phyloP scores from a whole-genome alignment of 2,329 filamentous ascomycete species.

The Ilyonectria sp. region DNA sequence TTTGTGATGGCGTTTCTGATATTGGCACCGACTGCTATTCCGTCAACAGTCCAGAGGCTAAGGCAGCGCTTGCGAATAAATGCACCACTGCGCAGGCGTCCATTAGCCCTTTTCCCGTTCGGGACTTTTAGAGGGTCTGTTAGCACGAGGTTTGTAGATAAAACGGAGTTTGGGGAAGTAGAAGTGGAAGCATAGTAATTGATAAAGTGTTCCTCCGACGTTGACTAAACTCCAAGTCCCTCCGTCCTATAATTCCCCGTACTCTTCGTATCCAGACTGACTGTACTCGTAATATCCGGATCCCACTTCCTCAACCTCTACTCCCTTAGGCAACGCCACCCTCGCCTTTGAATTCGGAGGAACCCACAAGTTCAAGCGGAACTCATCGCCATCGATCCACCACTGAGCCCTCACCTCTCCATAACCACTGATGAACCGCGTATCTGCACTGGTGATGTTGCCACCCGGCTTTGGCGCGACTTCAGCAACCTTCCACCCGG shows the following conservation, averaged over 20 bases:
- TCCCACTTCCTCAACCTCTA: constrained; percentile 13
- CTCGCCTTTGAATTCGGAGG: constrained; percentile 20
- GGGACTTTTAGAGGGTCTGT: constrained; percentile 7
- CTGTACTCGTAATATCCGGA: constrained; percentile 26
- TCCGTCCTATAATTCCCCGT: neutral
- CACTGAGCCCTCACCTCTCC: constrained; percentile 17
- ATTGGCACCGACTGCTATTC: constrained; percentile 43
- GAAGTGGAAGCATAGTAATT: neutral
- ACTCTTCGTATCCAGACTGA: constrained; percentile 15
- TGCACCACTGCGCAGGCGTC: constrained; percentile 36
- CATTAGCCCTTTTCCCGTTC: constrained; percentile 35
- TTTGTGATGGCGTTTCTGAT: constrained; percentile 44
- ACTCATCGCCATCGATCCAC: constrained; percentile 11
- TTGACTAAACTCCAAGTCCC: neutral
- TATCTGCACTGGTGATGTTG: constrained; percentile 24
- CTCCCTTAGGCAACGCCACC: constrained; percentile 14
- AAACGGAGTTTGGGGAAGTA: neutral
- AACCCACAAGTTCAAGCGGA: constrained; percentile 23
- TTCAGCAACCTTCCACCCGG: constrained; percentile 57
- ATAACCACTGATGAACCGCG: constrained; percentile 21
- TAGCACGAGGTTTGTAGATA: neutral
- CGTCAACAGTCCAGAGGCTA: constrained; percentile 33
- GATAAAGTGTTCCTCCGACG: neutral
- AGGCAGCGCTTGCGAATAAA: constrained; percentile 41
- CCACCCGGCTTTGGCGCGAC: constrained; percentile 55